Percentiles rank a stretch among this genome's conserved stretches.
These are phyloP conservation scores for Solanum sejunctum DNA, from an alignment of 257 asterid genomes.

Conservation along the genomic window DNA sequence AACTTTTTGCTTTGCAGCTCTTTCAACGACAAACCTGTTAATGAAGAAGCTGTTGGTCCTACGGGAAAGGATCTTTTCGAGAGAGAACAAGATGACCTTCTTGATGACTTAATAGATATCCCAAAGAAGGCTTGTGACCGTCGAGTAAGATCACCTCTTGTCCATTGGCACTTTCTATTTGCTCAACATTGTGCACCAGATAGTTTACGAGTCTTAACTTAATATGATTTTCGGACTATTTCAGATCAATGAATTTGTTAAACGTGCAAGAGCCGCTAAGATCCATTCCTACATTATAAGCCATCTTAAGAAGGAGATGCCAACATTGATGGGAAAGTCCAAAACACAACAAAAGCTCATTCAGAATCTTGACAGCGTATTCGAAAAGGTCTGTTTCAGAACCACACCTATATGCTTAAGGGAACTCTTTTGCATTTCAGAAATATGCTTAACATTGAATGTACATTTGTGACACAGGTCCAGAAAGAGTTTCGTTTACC, in stretches of 20 bases:
- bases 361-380: slow-evolving; percentile 45
- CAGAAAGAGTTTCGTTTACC: slow-evolving; percentile 67
- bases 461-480: slow-evolving; percentile 28
- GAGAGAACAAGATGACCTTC: slow-evolving; percentile 91
- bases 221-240: neutral
- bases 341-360: slow-evolving; percentile 57
- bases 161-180: neutral
- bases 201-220: neutral
- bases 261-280: slow-evolving; percentile 93
- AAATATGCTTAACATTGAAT: neutral
- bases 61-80: slow-evolving; percentile 84
- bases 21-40: slow-evolving; percentile 74
- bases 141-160: slow-evolving; percentile 32
- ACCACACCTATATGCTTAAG: neutral
- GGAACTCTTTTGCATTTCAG: neutral
- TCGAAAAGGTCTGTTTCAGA: slow-evolving; percentile 42
- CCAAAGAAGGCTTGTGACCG: slow-evolving; percentile 98
- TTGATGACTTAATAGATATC: slow-evolving; percentile 73
- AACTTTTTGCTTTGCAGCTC: slow-evolving; percentile 30
- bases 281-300: slow-evolving; percentile 88
- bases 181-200: neutral
- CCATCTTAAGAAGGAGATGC: slow-evolving; percentile 94
- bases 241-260: slow-evolving; percentile 88
- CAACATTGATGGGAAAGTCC: slow-evolving; percentile 71
- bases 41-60: slow-evolving; percentile 49